Evolutionary conservation across 352 stramenopile species (phyloP).

Genomic region (Phytopythium oedochilum): DNA sequence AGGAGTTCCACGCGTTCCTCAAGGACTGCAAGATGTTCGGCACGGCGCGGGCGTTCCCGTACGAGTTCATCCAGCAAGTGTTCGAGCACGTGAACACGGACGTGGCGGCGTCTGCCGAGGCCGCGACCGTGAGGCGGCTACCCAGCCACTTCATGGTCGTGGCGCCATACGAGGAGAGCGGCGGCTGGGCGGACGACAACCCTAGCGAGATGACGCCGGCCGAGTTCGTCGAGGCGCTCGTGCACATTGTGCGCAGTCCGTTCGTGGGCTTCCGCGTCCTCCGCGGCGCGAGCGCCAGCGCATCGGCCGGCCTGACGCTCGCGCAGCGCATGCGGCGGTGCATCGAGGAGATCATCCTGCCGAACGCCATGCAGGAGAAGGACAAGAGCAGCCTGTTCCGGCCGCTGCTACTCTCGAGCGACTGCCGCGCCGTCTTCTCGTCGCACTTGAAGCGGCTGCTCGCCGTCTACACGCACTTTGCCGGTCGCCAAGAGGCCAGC

Average conservation of each 20-base stretch:
- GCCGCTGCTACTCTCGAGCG: slow-evolving; percentile 31
- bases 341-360: slow-evolving; percentile 50
- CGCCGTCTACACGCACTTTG: slow-evolving; percentile 41
- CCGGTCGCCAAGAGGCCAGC: background rate
- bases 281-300: slow-evolving; percentile 8
- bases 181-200: slow-evolving; percentile 4
- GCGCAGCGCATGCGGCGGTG: slow-evolving; percentile 38
- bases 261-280: slow-evolving; percentile 15
- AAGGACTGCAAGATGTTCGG: slow-evolving; percentile 70
- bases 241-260: slow-evolving; percentile 45
- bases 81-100: slow-evolving; percentile 51
- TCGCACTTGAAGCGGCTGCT: slow-evolving; percentile 44
- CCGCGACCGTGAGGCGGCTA: slow-evolving; percentile 12
- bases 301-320: slow-evolving; percentile 8
- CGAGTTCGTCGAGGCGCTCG: slow-evolving; percentile 64
- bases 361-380: slow-evolving; percentile 43
- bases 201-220: slow-evolving; percentile 51
- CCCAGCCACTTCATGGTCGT: slow-evolving; percentile 15
- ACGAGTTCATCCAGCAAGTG: slow-evolving; percentile 45
- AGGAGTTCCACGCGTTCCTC: slow-evolving; percentile 59
- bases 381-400: slow-evolving; percentile 51
- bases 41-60: slow-evolving; percentile 39
- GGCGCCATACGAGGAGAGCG: slow-evolving; percentile 1
- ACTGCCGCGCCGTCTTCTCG: slow-evolving; percentile 46
- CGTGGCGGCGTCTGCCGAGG: slow-evolving; percentile 22